Evolutionary conservation across 1,139 yeast species (phyloP).

Genomic region (Lodderomyces pseudojiufengensis): DNA sequence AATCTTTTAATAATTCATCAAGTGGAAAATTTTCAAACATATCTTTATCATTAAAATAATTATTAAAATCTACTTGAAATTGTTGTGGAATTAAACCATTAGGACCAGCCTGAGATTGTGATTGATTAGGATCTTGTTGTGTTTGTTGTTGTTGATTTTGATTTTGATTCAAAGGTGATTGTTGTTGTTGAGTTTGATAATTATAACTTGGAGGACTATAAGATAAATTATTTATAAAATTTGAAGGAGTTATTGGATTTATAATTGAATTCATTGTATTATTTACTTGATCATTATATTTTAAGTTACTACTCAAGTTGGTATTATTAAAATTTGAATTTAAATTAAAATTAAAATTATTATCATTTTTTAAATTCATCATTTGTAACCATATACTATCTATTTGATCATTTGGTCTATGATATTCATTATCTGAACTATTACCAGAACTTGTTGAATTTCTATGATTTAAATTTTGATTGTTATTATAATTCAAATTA

Average conservation of each 20-base stretch:
- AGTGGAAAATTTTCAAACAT: conserved; percentile 15
- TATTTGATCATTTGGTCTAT: conserved; percentile 19
- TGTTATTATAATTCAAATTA: not conserved
- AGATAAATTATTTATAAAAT: conserved; percentile 3
- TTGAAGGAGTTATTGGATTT: conserved; percentile 1
- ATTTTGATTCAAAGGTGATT: not conserved
- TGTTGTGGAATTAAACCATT: not conserved
- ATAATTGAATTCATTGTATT: not conserved
- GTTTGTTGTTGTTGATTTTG: no score
- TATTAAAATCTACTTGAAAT: not conserved
- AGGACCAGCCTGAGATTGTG: not conserved
- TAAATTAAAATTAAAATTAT: conserved; percentile 6
- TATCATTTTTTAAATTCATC: conserved; percentile 22
- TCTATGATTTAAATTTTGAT: conserved; percentile 3
- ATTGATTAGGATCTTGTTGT: no score
- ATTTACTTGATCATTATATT: no score
- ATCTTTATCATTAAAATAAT: conserved; percentile 7
- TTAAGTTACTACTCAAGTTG: not conserved
- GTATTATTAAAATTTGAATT: conserved; percentile 3
- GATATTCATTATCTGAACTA: conserved; percentile 11
- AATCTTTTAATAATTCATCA: conserved; percentile 16
- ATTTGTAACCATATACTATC: conserved; percentile 30
- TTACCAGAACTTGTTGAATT: conserved; percentile 9
- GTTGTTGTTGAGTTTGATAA: not conserved
- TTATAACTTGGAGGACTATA: conserved; percentile 3